Evolutionary conservation across 805 yeast genomes (phyloP), one percentile per base, ranked within the genome.

Genomic region (Kodamaea kakaduensis): DNA sequence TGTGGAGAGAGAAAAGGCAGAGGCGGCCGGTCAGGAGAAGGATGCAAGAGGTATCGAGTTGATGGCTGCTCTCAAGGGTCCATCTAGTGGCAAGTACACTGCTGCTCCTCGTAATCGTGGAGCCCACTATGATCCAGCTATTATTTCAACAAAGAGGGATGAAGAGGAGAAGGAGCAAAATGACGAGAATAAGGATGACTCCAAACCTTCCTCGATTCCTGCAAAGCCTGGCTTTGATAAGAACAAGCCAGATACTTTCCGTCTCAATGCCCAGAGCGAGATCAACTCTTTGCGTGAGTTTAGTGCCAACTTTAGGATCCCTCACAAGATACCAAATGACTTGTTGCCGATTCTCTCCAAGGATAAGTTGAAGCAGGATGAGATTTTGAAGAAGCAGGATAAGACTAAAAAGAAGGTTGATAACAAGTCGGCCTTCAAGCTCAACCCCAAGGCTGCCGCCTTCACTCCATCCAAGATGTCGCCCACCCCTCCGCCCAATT

Each of bases 241-340:
- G 20, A 42, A 36, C 5, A 47, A 40, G 9, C 56, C 51, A 17
- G 74, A 69, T 41, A 56, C 69, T 10, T 58, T 63, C 43, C 63
- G 71, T 39, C 54, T 69, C 37, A 71, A 64, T 45, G 72, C 76
- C 1, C 77, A 77, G 52, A 74, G 76, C 43, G 87, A 81, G 53
- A 72, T 83, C 43, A 79, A 79, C 43, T 75, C 84, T 8, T 66
- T 86, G 37, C 78, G 76, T 43, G 85, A 84, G 51, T 88, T 89
- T 53, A 77, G 94, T 25, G 86, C 84, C 32, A 83, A 76, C 46
- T 84, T 86, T 59, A 85, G 85, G 58, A 75, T 88, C 19, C 83
- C 82, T 2, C 75, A 75, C 48, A 50, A 52, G 33, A 46, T 54
- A 36, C 90, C 94, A 6, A 58, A 68, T 13, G 88, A 82, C 48